Evolutionary conservation across 2,329 filamentous ascomycete genomes (phyloP), one percentile per base, ranked within the genome.

Genomic region (Alternaria sp.): DNA sequence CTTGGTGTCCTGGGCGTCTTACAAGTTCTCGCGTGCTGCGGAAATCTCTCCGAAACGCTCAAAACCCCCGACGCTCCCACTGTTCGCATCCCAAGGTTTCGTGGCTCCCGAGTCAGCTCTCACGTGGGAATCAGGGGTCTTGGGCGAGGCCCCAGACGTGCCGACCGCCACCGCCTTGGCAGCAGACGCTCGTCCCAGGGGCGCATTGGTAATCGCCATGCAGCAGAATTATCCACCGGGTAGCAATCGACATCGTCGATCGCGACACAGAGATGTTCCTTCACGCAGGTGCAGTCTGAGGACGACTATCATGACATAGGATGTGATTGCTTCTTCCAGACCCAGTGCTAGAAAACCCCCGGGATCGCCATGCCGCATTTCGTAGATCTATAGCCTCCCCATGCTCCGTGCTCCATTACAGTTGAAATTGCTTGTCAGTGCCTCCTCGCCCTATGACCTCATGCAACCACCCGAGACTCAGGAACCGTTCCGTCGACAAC

Each of bases 401-500:
- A 51, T 65, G 58, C 63, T 59, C 66, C 59, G 58, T 68, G 66
- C 65, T 69, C 57, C 62, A 57, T 61, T 57, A 65, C 20, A 50
- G 46, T 38, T 50, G 20, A 58, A 65, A 70, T 69, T 66, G 62
- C 64, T 64, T 52, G 36, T 59, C 46, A 60, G 43, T 50, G 51
- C 40, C 40, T 49, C 43, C 46, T 56, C 53, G 43, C 41, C 51
- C 34, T 25, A 36, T 45, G 22, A 36, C 32, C 45, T 38, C 40
- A 49, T 27, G 49, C 51, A 57, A 60, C 34, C 36, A 40, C 14
- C 25, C 77, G 68, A 25, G 69, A 69, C 55, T 81, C 79, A 18
- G 78, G 78, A 32, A 80, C 65, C 8, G 68, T 67, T 6, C 78
- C 78, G 25, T 81, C 79, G 2, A 80, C 77, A 2, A 79, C 77